Base-by-base conservation (phyloP, 2,329 filamentous ascomycete genomes). In the Cryphonectria parasitica region DNA sequence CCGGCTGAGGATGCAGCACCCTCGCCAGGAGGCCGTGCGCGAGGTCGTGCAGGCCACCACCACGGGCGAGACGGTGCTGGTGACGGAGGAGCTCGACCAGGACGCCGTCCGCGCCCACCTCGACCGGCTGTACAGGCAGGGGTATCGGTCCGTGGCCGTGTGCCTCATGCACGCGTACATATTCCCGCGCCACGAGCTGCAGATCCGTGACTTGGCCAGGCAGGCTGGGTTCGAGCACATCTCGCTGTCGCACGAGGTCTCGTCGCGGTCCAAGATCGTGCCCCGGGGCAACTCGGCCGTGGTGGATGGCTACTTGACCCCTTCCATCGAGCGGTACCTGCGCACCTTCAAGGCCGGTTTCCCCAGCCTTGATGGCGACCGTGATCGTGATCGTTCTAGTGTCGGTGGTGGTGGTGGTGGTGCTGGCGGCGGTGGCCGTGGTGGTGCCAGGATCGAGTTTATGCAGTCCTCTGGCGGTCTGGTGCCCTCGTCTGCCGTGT, bases 361-460 rank as follows among this genome's bases (percentile, higher is more conserved):
- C 74, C 87, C 90, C 69, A 92, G 93, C 13, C 82, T 97, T 0
- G 7, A n/a, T n/a, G n/a, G 3, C 36, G 36, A 13, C 36, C 36
- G 10, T 39, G 11, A 39, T 39, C 1, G 2, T 39, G 10, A 11
- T 36, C 36, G n/a, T 36, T 36, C 36, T 36, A 1, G 7, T 36
- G 34, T 7, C 3, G 2, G 5, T 36, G 34, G 2, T 36, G 36
- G 36, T 39, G 79, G 84, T 5, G 91, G 87, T 75, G 52, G 39
- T n/a, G 90, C 84, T 4, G 91, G 87, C 75, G 49, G 39, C 22
- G 90, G 90, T n/a, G n/a, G n/a, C n/a, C n/a, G n/a, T n/a, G n/a
- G n/a, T n/a, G n/a, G n/a, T 15, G 92, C 93, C 8, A 85, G 93
- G 71, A 97, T 94, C 80, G 93, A 97, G 77, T 96, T 97, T 75